Evolutionary conservation across 768 basidiomycete species (phyloP).

Genomic region (Termitomyces titanicus): DNA sequence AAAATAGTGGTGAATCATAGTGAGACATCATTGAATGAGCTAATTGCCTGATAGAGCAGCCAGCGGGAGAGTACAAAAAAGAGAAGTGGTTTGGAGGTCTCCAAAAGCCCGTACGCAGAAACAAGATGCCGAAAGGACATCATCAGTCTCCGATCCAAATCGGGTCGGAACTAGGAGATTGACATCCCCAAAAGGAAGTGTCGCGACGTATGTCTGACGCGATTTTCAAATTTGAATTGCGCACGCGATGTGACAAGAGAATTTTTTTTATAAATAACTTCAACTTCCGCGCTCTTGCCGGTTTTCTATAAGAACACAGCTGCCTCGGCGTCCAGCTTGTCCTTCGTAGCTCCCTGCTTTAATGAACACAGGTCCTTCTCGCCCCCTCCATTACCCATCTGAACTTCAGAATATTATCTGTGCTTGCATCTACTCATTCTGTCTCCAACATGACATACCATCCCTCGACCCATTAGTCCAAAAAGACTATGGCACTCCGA

Average conservation of each 20-base stretch:
- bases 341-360: neutral
- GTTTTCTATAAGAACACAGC: slow-evolving; percentile 6
- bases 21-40: too few relatives aligned
- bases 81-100: too few relatives aligned
- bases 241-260: neutral
- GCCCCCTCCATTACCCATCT: slow-evolving; percentile 50
- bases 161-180: slow-evolving; percentile 9
- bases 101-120: too few relatives aligned
- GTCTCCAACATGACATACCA: slow-evolving; percentile 48
- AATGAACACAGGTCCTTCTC: slow-evolving; percentile 27
- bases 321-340: neutral
- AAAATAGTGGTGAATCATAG: too few relatives aligned
- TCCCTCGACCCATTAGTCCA: slow-evolving; percentile 71
- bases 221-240: slow-evolving; percentile 9
- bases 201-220: slow-evolving; percentile 2
- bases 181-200: slow-evolving; percentile 10
- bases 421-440: slow-evolving; percentile 63
- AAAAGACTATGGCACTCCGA: slow-evolving; percentile 47
- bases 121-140: neutral
- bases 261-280: slow-evolving; percentile 8
- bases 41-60: too few relatives aligned
- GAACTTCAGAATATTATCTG: slow-evolving; percentile 75
- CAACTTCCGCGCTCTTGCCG: neutral
- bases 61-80: too few relatives aligned
- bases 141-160: neutral